Percentiles rank a stretch among this genome's conserved stretches.
Conservation (phyloP, 257 asterid genomes). For the Solanum acaule region DNA sequence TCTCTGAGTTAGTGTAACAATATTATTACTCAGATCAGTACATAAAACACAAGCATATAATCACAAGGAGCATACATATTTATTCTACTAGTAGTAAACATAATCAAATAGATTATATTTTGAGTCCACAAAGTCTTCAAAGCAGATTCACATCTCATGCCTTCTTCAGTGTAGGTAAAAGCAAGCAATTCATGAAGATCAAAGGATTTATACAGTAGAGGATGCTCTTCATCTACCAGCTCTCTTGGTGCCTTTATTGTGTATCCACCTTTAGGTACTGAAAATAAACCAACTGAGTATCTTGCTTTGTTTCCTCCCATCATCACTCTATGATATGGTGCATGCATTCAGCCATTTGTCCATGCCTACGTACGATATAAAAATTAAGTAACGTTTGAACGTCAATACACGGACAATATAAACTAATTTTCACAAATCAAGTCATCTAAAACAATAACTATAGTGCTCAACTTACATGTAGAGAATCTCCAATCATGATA, state of each 20-base stretch:
- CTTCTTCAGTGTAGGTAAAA: slow-evolving; percentile 20
- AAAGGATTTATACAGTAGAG: slow-evolving; percentile 36
- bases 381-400: not conserved
- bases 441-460: no score
- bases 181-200: slow-evolving; percentile 19
- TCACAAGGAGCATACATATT: no score
- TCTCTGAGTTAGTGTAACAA: no score
- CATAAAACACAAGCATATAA: no score
- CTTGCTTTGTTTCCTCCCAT: slow-evolving; percentile 31
- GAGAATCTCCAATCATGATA: slow-evolving; percentile 40
- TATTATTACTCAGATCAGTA: no score
- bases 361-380: slow-evolving; percentile 28
- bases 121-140: slow-evolving; percentile 35
- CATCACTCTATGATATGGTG: slow-evolving; percentile 37
- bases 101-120: not conserved
- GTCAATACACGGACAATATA: not conserved
- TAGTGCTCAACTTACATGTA: slow-evolving; percentile 11
- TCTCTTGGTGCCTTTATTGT: slow-evolving; percentile 29
- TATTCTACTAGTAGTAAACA: no score
- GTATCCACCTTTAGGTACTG: slow-evolving; percentile 19
- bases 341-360: slow-evolving; percentile 45
- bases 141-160: slow-evolving; percentile 18
- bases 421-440: no score
- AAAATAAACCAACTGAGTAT: slow-evolving; percentile 26
- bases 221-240: slow-evolving; percentile 39